Base-by-base conservation (phyloP, 768 basidiomycete genomes). In the Boletus sp. region DNA sequence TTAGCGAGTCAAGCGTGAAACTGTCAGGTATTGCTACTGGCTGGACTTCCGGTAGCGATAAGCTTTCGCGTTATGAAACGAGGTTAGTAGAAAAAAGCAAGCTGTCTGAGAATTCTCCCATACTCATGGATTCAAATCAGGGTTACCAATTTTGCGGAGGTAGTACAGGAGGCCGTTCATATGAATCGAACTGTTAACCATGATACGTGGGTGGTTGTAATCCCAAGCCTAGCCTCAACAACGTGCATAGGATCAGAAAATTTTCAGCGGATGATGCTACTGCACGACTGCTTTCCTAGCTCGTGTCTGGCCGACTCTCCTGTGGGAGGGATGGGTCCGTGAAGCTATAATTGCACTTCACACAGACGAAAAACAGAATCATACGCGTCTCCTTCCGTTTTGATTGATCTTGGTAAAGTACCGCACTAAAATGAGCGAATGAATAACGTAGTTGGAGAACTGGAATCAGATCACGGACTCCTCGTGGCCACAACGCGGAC, bases 371-470 rank as follows among this genome's bases (percentile, higher is more conserved):
- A 77, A 94, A 95, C 2, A 94, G 80, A 49, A 92, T 91, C 94
- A 96, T 96, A 2, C 90, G 83, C 1, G 96, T 98, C 69, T 96
- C 93, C 65, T 92, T 93, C 54, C 96, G 87, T 70, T 96, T 95
- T 17, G 94, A 97, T 71, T 98, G 96, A 73, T 98, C 96, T 73
- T 98, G 96, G 72, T 90, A 98, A 69, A 91, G 84, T 5, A 98
- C 95, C 50, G 92, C 85, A 67, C 95, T 98, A 66, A n/a, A 59
- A 49, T 46, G 18, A 55, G 54, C 52, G 29, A 50, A 33, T 54
- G 47, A 61, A 45, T 36, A 35, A 51, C 40, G 17, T 30, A 50
- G 52, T 9, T n/a, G 45, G 8, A 12, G 15, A 56, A 39, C 51
- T 41, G 24, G 15, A 39, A 17, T 48, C 45, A 45, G 47, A 40